Conservation (phyloP, 371 early-diverging fungal genomes). For the Phascolomyces articulosus region DNA sequence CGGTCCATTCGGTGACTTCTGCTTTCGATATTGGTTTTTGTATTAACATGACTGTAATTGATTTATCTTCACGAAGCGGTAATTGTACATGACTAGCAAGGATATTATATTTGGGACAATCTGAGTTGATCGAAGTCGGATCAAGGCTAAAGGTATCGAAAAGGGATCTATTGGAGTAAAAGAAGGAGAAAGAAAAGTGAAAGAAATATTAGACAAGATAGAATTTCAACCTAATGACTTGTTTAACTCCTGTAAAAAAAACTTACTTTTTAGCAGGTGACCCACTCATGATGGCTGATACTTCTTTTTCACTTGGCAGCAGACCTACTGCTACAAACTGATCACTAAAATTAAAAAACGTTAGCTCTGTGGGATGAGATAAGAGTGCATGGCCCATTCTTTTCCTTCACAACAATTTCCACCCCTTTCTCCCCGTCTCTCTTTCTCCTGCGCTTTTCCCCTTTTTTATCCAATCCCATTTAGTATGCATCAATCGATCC, state of each 20-base stretch:
- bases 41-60: slow-evolving; percentile 41
- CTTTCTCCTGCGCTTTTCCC: no score
- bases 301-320: slow-evolving; percentile 28
- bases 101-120: slow-evolving; percentile 45
- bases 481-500: no score
- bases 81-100: slow-evolving; percentile 52
- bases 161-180: slow-evolving; percentile 26
- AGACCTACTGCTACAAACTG: slow-evolving; percentile 37
- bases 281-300: slow-evolving; percentile 13
- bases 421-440: no score
- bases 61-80: slow-evolving; percentile 26
- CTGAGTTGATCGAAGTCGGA: slow-evolving; percentile 75
- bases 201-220: background rate
- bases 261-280: slow-evolving; percentile 26
- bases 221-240: background rate
- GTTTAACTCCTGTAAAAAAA: background rate
- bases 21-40: slow-evolving; percentile 48
- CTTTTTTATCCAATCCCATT: no score
- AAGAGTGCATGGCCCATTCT: background rate
- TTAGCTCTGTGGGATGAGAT: no score
- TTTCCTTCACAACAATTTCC: no score
- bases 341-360: slow-evolving; percentile 19
- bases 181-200: no score
- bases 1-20: slow-evolving; percentile 40
- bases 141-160: slow-evolving; percentile 61